Evolutionary conservation across 305 asterid species (phyloP), one percentile per base, ranked within the genome.

Genomic region (Andrographis paniculata): DNA sequence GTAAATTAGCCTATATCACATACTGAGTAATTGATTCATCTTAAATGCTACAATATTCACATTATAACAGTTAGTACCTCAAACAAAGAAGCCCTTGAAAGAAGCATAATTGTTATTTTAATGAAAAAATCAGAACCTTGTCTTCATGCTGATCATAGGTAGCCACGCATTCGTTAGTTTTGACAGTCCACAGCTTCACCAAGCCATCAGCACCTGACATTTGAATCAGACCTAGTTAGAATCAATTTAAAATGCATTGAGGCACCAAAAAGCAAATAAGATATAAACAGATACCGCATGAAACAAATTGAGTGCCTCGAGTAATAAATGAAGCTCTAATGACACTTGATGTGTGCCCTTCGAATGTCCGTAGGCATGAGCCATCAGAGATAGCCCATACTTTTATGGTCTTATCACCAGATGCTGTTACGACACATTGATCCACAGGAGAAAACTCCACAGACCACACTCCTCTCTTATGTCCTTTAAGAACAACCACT

Each of bases 361-460:
- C 99, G 64, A 92, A 92, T 54, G 97, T 87, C 69, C 68, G 87
- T 59, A 92, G 69, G 66, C 99, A 92, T 0, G 94, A 69, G 52
- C 99, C 99, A 68, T 84, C 91, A 42, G 93, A 72, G 59, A 87
- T 81, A 35, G 95, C 78, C 99, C 99, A 92, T 66, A 92, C 77
- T 65, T 79, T 92, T 47, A 92, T 63, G 9, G 97, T 87, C 68
- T 81, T 84, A 70, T 92, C 99, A 62, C 93, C 95, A 33, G 99
- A 92, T 28, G 96, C 86, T 50, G 99, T 92, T 55, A 92, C 72
- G 54, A 92, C 94, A 60, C 95, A 87, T 60, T 77, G 93, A 64
- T 92, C 99, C 53, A 92, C 96, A 4, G 99, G 99, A 61, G 99
- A 92, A 69, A 92, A 92, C 73, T 92, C 99, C 62, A 92, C 99